These are phyloP conservation scores for Diaporthe velutina DNA, from an alignment of 2,329 filamentous ascomycete genomes.

Conservation along the genomic window DNA sequence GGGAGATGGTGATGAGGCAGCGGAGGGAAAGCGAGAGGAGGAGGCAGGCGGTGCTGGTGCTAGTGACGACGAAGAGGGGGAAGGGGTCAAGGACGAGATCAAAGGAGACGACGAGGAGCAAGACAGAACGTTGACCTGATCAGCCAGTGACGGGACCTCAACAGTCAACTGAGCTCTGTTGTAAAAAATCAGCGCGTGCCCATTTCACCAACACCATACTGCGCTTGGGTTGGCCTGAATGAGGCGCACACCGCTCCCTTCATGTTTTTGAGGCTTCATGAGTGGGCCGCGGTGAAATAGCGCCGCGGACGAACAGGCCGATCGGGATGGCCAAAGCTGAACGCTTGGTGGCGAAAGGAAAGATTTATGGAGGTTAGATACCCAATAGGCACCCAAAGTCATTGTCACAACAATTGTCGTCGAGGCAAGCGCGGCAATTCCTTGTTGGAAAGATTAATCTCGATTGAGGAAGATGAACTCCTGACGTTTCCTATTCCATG, in stretches of 20 bases:
- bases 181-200: neutral
- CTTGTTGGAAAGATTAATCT: constrained; percentile 8
- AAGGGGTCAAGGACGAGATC: neutral
- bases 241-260: constrained; percentile 24
- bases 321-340: neutral
- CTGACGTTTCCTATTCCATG: constrained; percentile 28
- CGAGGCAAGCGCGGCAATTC: constrained; percentile 6
- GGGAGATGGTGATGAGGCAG: constrained; percentile 49
- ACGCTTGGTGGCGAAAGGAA: neutral
- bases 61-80: neutral
- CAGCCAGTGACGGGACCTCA: neutral
- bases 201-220: neutral
- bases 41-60: neutral
- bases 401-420: neutral
- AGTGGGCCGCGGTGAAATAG: constrained; percentile 9
- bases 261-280: neutral
- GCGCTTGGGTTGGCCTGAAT: neutral
- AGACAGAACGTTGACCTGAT: neutral
- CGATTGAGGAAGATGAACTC: constrained; percentile 29
- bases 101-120: neutral
- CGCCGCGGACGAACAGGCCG: neutral
- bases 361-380: neutral
- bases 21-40: constrained; percentile 39
- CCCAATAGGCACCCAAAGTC: constrained; percentile 4
- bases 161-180: too few relatives aligned